Percentiles rank a stretch among this genome's conserved stretches.
These are phyloP conservation scores for Eucalyptus marginata DNA, from an alignment of 345 rosid genomes.

Conservation along the genomic window DNA sequence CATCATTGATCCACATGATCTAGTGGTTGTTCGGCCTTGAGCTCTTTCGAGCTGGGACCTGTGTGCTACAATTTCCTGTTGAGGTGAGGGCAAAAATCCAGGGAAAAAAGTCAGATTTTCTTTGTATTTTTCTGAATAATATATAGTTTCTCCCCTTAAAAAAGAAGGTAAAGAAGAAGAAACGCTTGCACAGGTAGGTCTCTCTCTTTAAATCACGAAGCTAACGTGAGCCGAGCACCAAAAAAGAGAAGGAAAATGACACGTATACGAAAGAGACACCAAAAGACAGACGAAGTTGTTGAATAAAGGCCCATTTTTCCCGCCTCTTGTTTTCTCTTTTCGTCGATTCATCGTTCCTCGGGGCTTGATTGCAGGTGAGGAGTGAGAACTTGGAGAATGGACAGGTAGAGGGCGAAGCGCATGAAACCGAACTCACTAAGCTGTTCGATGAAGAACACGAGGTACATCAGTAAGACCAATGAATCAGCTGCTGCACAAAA, in stretches of 20 bases:
- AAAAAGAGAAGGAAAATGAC: neutral
- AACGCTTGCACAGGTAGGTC: neutral
- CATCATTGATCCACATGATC: neutral
- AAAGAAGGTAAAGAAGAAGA: neutral
- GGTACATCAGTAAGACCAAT: slow-evolving; percentile 14
- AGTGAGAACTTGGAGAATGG: slow-evolving; percentile 39
- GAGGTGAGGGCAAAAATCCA: neutral
- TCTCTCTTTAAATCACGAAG: slow-evolving; percentile 30
- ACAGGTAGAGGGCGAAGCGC: slow-evolving; percentile 36
- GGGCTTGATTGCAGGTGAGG: slow-evolving; percentile 33
- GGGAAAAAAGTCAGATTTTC: neutral
- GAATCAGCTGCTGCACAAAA: neutral
- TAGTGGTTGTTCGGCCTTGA: neutral
- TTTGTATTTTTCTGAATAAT: neutral
- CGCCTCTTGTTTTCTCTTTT: neutral
- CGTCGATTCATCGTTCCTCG: neutral
- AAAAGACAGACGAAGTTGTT: neutral
- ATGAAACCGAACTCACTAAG: slow-evolving; percentile 72
- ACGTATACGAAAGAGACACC: neutral
- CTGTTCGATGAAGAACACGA: slow-evolving; percentile 82
- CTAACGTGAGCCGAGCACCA: slow-evolving; percentile 29
- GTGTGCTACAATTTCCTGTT: neutral
- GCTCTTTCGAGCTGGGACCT: neutral
- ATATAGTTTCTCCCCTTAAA: neutral
- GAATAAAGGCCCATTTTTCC: neutral